A percentile compares a stretch with the other conserved stretches of the same genome.
phyloP scores from a whole-genome alignment of 768 basidiomycete genomes.

The Leucosporidium scottii region DNA sequence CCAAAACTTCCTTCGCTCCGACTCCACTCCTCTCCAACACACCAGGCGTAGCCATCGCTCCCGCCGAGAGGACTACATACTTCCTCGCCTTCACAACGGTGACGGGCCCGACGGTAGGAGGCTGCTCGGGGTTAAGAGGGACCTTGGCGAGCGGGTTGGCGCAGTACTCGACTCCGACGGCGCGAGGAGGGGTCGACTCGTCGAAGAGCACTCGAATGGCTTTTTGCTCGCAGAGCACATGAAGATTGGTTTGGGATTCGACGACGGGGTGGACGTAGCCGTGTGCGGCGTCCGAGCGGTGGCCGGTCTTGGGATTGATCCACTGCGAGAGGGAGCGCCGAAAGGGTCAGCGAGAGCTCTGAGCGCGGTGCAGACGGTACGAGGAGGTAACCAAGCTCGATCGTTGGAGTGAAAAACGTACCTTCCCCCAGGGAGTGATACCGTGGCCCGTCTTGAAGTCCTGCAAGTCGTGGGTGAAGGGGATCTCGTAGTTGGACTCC shows the following conservation, averaged over 20 bases:
- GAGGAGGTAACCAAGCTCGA: no score
- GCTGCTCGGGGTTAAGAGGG: background rate
- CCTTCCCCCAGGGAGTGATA: conserved; percentile 36
- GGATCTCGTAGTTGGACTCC: conserved; percentile 40
- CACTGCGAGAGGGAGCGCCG: conserved; percentile 51
- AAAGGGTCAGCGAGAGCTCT: background rate
- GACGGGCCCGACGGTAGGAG: background rate
- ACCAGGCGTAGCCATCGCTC: conserved; percentile 20
- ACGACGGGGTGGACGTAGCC: conserved; percentile 65
- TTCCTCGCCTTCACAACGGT: background rate
- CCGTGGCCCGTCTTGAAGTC: conserved; percentile 55
- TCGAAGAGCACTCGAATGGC: conserved; percentile 65
- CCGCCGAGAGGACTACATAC: conserved; percentile 19
- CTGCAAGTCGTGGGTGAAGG: conserved; percentile 53
- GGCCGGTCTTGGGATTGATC: conserved; percentile 64
- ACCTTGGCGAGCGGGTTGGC: conserved; percentile 2
- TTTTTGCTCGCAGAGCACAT: conserved; percentile 58
- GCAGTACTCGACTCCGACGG: conserved; percentile 55
- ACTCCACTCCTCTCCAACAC: conserved; percentile 23
- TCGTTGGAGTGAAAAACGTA: conserved; percentile 44
- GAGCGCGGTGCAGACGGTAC: no score
- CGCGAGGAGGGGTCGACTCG: conserved; percentile 50
- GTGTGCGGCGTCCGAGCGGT: conserved; percentile 64
- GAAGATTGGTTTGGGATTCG: conserved; percentile 61
- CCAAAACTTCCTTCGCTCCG: conserved; percentile 12